Evolutionary conservation across 1,139 yeast genomes (phyloP).

Genomic region (Nematodospora anomalae): DNA sequence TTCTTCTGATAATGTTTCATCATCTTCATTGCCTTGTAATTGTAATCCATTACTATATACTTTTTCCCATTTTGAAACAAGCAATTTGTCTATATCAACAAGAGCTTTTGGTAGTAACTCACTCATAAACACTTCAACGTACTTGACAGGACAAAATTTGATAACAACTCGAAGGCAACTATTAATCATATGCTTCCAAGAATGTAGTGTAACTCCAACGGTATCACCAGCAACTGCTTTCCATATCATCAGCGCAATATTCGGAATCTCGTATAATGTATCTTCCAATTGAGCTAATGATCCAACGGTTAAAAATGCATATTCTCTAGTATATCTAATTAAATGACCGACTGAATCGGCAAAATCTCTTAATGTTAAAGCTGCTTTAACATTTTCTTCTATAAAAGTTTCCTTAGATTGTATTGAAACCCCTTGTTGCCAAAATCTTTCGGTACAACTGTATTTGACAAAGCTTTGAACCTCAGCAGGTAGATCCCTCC

Average conservation of each 20-base stretch:
- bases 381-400: slow-evolving; percentile 92
- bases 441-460: slow-evolving; percentile 88
- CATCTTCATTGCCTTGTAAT: slow-evolving; percentile 68
- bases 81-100: slow-evolving; percentile 65
- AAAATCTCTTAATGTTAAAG: slow-evolving; percentile 89
- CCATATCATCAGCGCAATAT: slow-evolving; percentile 75
- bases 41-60: slow-evolving; percentile 71
- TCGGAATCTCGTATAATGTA: slow-evolving; percentile 83
- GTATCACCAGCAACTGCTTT: slow-evolving; percentile 84
- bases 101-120: slow-evolving; percentile 78
- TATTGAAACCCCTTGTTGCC: slow-evolving; percentile 98
- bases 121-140: slow-evolving; percentile 67
- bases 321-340: slow-evolving; percentile 92
- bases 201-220: slow-evolving; percentile 85
- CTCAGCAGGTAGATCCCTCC: slow-evolving; percentile 83
- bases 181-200: slow-evolving; percentile 96
- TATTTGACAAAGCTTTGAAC: slow-evolving; percentile 89
- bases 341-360: slow-evolving; percentile 99
- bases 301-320: slow-evolving; percentile 87
- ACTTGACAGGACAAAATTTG: slow-evolving; percentile 79
- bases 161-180: slow-evolving; percentile 83
- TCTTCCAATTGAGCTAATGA: slow-evolving; percentile 89
- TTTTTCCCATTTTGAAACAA: slow-evolving; percentile 73
- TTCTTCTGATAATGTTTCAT: slow-evolving; percentile 88
- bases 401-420: slow-evolving; percentile 93